Percentiles rank a stretch among this genome's conserved stretches.
These are phyloP conservation scores for Cordyceps tenuipes DNA, from an alignment of 2,329 filamentous ascomycete genomes.

Conservation along the genomic window DNA sequence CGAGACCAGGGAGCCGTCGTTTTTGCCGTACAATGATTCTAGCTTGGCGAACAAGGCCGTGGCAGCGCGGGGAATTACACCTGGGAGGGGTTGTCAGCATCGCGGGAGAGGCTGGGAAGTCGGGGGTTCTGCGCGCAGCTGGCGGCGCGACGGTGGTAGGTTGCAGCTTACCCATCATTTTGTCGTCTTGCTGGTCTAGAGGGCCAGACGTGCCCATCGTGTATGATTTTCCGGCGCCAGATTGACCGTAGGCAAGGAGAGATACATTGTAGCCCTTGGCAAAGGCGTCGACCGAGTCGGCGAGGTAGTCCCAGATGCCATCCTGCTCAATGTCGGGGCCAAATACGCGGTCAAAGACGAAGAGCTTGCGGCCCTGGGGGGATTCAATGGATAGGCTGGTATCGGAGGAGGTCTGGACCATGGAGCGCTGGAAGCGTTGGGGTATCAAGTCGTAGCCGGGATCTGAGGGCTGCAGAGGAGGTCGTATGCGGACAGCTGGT, in stretches of 20 bases:
- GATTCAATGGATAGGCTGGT: slow-evolving; percentile 85
- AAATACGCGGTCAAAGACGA: slow-evolving; percentile 95
- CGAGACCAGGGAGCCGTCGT: slow-evolving; percentile 19
- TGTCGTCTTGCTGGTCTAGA: slow-evolving; percentile 59
- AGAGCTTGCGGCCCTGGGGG: slow-evolving; percentile 85
- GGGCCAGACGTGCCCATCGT: slow-evolving; percentile 97
- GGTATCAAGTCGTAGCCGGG: slow-evolving; percentile 93
- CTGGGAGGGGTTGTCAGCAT: slow-evolving; percentile 34
- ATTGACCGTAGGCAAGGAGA: slow-evolving; percentile 92
- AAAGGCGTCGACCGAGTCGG: slow-evolving; percentile 83
- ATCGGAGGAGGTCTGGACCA: slow-evolving; percentile 79
- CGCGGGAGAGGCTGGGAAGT: neutral
- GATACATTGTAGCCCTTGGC: slow-evolving; percentile 98
- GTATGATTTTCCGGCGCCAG: slow-evolving; percentile 94
- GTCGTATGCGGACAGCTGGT: slow-evolving; percentile 83
- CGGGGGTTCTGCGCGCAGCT: slow-evolving; percentile 12
- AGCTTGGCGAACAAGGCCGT: slow-evolving; percentile 81
- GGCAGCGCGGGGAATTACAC: slow-evolving; percentile 91
- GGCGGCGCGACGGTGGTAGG: neutral
- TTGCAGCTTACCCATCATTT: slow-evolving; percentile 64
- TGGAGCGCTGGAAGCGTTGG: slow-evolving; percentile 86
- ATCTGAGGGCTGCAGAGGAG: slow-evolving; percentile 72
- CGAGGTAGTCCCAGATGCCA: slow-evolving; percentile 88
- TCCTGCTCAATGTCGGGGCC: slow-evolving; percentile 74
- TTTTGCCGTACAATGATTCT: slow-evolving; percentile 47